Percentiles rank a stretch among this genome's conserved stretches.
Evolutionary conservation across 108 stramenopile species (phyloP).

Genomic region (Nitzschia sp.): DNA sequence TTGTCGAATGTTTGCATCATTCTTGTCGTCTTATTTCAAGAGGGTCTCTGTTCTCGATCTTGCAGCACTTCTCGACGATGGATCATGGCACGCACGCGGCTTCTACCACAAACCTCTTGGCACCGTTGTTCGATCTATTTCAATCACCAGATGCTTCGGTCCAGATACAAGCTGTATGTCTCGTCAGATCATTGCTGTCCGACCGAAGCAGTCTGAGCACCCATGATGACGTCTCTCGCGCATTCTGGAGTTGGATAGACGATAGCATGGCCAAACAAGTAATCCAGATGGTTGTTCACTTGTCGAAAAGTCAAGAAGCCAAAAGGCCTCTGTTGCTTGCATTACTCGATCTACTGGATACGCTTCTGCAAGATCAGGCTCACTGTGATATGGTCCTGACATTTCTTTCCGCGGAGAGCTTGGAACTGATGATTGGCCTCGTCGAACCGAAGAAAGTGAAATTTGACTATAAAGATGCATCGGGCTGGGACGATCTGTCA

Average conservation of each 20-base stretch:
- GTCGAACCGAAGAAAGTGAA: constrained; percentile 21
- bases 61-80: not conserved
- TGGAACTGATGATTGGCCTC: constrained; percentile 24
- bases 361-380: constrained; percentile 4
- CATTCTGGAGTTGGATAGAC: constrained; percentile 27
- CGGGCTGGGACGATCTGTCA: not conserved
- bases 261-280: not conserved
- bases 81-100: not conserved
- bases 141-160: not conserved
- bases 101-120: not conserved
- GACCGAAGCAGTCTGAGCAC: constrained; percentile 8
- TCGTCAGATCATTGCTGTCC: constrained; percentile 9
- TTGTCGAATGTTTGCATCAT: not conserved
- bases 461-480: constrained; percentile 2
- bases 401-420: constrained; percentile 11
- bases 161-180: not conserved
- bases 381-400: not conserved
- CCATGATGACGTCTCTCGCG: constrained; percentile 31
- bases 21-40: not conserved
- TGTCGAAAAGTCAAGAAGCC: constrained; percentile 5
- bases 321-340: constrained; percentile 18
- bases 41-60: not conserved
- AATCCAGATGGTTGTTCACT: not conserved
- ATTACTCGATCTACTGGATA: constrained; percentile 13
- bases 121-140: not conserved